Evolutionary conservation across 2,329 filamentous ascomycete species (phyloP).

Genomic region (Exophiala aquamarina): DNA sequence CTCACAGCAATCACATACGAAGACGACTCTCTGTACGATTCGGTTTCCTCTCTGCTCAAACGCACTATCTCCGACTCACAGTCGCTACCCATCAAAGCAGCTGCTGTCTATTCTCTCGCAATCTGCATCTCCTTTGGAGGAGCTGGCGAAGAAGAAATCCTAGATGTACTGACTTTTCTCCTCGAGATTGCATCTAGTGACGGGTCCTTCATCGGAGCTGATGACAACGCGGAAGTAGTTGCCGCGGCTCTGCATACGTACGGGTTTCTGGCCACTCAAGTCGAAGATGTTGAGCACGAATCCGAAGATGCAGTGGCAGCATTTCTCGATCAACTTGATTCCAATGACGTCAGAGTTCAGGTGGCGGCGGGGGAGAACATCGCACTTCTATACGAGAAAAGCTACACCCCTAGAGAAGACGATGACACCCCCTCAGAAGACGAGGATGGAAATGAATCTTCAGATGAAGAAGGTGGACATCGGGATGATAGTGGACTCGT

Average conservation of each 20-base stretch:
- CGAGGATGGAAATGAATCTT: slow-evolving; percentile 42
- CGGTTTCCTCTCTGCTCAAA: slow-evolving; percentile 59
- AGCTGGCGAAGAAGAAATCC: slow-evolving; percentile 64
- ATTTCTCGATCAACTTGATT: slow-evolving; percentile 83
- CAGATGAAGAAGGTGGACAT: slow-evolving; percentile 44
- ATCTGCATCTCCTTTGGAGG: slow-evolving; percentile 75
- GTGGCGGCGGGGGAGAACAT: slow-evolving; percentile 77
- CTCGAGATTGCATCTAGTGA: slow-evolving; percentile 79
- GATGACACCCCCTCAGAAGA: slow-evolving; percentile 54
- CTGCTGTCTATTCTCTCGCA: slow-evolving; percentile 71
- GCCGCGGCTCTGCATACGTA: slow-evolving; percentile 74
- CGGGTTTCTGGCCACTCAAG: slow-evolving; percentile 75
- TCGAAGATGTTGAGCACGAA: slow-evolving; percentile 71
- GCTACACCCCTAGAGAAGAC: slow-evolving; percentile 58
- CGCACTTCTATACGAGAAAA: slow-evolving; percentile 77
- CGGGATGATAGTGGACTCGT: slow-evolving; percentile 40
- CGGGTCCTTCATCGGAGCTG: slow-evolving; percentile 68
- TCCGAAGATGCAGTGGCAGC: slow-evolving; percentile 74
- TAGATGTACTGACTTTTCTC: slow-evolving; percentile 72
- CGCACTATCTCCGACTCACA: slow-evolving; percentile 66
- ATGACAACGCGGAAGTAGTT: slow-evolving; percentile 70
- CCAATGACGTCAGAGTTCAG: slow-evolving; percentile 69
- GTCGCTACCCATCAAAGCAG: slow-evolving; percentile 63
- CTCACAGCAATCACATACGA: slow-evolving; percentile 68
- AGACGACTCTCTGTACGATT: slow-evolving; percentile 66